A percentile compares a stretch with the other conserved stretches of the same genome.
Conservation (phyloP, 495 filamentous ascomycete genomes). For the Xylaria longipes region DNA sequence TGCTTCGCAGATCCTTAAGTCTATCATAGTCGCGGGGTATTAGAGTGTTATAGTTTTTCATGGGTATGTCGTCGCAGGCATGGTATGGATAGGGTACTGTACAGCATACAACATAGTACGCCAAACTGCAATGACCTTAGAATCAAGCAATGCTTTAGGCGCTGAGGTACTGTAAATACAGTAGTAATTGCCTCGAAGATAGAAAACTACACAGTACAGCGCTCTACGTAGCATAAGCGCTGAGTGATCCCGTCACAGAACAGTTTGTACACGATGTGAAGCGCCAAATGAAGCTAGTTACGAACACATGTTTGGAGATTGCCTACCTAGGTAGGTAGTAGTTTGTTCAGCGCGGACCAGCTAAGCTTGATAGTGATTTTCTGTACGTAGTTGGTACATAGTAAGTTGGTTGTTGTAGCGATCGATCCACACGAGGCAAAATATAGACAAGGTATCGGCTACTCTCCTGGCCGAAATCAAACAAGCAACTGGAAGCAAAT, state of each 20-base stretch:
- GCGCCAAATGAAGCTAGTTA: not conserved
- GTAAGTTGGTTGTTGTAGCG: not conserved
- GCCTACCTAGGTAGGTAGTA: not conserved
- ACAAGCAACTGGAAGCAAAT: constrained; percentile 14
- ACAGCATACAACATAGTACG: too few species aligned
- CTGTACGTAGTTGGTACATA: not conserved
- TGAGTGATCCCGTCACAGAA: not conserved
- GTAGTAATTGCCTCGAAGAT: not conserved
- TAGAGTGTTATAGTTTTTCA: too few species aligned
- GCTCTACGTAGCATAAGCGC: too few species aligned
- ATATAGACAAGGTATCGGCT: not conserved
- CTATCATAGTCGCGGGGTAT: not conserved
- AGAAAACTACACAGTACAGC: not conserved
- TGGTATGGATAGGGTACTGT: too few species aligned
- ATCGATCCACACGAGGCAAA: constrained; percentile 14
- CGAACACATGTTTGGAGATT: not conserved
- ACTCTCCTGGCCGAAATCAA: not conserved
- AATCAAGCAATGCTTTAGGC: not conserved
- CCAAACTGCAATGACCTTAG: not conserved
- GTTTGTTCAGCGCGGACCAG: not conserved
- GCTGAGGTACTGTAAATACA: not conserved
- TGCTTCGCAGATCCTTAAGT: constrained; percentile 2
- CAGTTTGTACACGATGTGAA: not conserved
- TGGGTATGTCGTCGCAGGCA: too few species aligned
- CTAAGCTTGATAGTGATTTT: not conserved